Conservation (phyloP, 2,329 filamentous ascomycete genomes). For the Cladosporium halotolerans region DNA sequence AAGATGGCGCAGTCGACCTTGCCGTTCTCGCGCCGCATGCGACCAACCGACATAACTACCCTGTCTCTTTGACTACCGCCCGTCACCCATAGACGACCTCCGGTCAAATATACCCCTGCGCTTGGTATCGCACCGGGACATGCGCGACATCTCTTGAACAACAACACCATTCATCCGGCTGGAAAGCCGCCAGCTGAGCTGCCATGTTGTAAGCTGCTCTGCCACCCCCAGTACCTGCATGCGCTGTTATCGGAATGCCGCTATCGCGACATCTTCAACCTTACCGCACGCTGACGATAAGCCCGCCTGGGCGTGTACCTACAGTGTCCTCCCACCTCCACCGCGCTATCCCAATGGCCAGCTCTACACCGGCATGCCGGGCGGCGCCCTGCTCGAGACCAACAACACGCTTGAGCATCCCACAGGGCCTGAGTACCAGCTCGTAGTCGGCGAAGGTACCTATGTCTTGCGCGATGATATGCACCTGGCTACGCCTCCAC, state of each 20-base stretch:
- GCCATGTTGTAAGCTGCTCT: slow-evolving; percentile 7
- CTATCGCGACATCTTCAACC: neutral
- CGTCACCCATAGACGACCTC: too few species aligned
- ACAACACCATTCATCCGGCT: neutral
- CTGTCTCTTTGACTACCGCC: too few species aligned
- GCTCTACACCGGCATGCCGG: slow-evolving; percentile 57
- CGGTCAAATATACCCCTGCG: too few species aligned
- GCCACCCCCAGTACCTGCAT: slow-evolving; percentile 7
- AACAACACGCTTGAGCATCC: slow-evolving; percentile 83
- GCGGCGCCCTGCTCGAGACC: slow-evolving; percentile 77
- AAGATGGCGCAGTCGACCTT: too few species aligned
- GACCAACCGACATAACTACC: too few species aligned
- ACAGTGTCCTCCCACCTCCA: slow-evolving; percentile 74
- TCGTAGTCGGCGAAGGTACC: slow-evolving; percentile 90
- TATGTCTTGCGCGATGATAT: slow-evolving; percentile 89
- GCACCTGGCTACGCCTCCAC: slow-evolving; percentile 85
- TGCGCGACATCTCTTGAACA: slow-evolving; percentile 5
- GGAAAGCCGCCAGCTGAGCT: neutral
- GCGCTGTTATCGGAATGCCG: neutral
- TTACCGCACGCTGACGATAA: slow-evolving; percentile 2
- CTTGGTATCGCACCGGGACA: neutral
- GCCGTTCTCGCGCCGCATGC: too few species aligned
- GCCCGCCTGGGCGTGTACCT: neutral
- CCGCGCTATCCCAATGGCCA: slow-evolving; percentile 77
- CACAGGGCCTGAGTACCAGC: slow-evolving; percentile 75